phyloP scores from a whole-genome alignment of 169 alveolate genomes.

The Toxoplasma gondii region DNA sequence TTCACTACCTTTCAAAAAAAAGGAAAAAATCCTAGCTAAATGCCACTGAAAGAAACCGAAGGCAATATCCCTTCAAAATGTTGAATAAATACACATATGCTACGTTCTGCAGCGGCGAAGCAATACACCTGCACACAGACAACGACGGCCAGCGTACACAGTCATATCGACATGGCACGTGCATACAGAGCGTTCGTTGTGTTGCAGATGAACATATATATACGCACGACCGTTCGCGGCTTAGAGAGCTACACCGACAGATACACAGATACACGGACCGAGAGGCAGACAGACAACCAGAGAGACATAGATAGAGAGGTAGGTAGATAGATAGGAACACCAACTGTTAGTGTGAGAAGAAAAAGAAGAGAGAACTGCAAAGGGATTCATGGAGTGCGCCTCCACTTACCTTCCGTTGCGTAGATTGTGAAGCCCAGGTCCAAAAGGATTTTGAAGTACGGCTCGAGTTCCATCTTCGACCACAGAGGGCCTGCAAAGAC shows the following conservation, averaged over 20 bases:
- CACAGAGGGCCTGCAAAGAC: slow-evolving; percentile 38
- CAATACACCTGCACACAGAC: background rate
- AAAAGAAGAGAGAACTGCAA: no score
- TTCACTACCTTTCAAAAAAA: no score
- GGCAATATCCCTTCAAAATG: no score
- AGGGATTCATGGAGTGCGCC: background rate
- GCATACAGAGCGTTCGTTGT: no score
- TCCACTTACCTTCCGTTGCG: slow-evolving; percentile 58
- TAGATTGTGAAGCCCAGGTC: slow-evolving; percentile 49
- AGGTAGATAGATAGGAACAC: background rate
- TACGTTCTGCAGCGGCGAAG: no score
- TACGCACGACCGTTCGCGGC: background rate
- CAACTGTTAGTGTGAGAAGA: no score
- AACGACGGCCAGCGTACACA: background rate
- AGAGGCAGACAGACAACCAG: background rate
- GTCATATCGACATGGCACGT: no score
- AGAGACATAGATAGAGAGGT: background rate
- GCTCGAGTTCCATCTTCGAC: slow-evolving; percentile 49
- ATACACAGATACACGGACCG: background rate
- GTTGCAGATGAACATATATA: background rate
- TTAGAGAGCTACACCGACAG: background rate
- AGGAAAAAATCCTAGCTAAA: no score
- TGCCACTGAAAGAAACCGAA: no score
- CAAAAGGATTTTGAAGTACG: slow-evolving; percentile 21
- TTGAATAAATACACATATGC: no score